A percentile compares a stretch with the other conserved stretches of the same genome.
These are phyloP conservation scores for Fraxinus platypoda DNA, from an alignment of 305 asterid species.

Conservation along the genomic window DNA sequence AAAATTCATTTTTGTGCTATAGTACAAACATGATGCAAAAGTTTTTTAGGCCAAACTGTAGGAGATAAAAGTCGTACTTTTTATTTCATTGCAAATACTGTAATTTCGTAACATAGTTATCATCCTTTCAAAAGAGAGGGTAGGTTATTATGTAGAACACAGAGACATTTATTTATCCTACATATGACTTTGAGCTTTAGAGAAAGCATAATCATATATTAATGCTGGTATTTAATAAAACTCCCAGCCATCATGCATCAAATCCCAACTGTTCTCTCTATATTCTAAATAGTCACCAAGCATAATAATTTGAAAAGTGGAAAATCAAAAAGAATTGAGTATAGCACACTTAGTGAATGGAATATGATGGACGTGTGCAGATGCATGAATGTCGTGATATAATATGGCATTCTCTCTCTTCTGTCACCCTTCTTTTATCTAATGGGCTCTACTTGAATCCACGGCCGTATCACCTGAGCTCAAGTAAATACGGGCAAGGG, in stretches of 20 bases:
- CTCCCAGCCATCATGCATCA: not conserved
- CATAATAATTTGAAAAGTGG: not conserved
- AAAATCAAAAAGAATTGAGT: not conserved
- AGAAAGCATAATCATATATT: not conserved
- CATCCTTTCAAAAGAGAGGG: not conserved
- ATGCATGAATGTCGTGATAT: not conserved
- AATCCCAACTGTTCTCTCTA: not conserved
- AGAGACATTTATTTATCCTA: not conserved
- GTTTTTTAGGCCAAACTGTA: not conserved
- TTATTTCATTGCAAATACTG: not conserved
- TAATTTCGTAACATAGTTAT: not conserved
- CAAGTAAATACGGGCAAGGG: not conserved
- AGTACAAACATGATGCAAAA: not conserved
- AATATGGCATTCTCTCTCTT: not conserved
- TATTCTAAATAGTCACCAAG: not conserved
- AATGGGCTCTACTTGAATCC: not conserved
- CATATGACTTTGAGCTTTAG: not conserved
- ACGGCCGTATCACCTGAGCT: not conserved
- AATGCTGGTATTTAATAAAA: not conserved
- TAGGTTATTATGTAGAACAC: not conserved
- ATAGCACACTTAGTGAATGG: not conserved
- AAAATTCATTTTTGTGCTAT: not conserved
- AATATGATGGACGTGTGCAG: not conserved
- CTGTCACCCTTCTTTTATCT: not conserved
- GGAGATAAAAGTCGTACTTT: not conserved